Evolutionary conservation across 2,329 filamentous ascomycete species (phyloP).

Genomic region (Aspergillus vadensis): DNA sequence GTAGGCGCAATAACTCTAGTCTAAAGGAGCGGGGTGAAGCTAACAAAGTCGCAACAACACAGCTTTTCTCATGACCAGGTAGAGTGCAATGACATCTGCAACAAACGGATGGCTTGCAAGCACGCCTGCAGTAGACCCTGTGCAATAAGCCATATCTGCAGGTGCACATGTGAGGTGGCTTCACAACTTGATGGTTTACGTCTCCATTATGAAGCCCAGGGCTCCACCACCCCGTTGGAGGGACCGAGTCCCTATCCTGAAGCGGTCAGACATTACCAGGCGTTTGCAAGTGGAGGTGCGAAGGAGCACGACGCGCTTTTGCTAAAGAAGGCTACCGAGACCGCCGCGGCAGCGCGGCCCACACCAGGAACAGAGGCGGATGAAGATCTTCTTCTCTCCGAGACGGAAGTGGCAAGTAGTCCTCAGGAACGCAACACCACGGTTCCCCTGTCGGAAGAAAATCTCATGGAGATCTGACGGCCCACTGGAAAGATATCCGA

Average conservation of each 20-base stretch:
- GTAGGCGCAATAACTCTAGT: slow-evolving; percentile 31
- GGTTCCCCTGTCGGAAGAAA: neutral
- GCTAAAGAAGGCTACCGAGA: slow-evolving; percentile 13
- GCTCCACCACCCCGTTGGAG: neutral
- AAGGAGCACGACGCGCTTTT: slow-evolving; percentile 32
- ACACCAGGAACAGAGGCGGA: neutral
- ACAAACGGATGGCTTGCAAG: slow-evolving; percentile 38
- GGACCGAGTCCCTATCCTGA: neutral
- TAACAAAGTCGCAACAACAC: slow-evolving; percentile 2
- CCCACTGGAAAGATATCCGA: neutral
- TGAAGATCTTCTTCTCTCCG: neutral
- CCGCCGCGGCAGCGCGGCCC: neutral
- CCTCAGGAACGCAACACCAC: neutral
- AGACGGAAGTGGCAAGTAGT: neutral
- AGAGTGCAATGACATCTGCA: slow-evolving; percentile 39
- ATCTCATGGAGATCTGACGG: neutral
- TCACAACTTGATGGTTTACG: neutral
- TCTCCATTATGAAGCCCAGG: neutral
- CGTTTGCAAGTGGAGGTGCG: slow-evolving; percentile 34
- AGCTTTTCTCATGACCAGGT: slow-evolving; percentile 43
- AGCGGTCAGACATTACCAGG: slow-evolving; percentile 25
- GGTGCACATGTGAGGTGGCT: slow-evolving; percentile 29
- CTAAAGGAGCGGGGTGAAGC: neutral
- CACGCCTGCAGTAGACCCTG: slow-evolving; percentile 42
- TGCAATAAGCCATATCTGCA: slow-evolving; percentile 29